A percentile compares a stretch with the other conserved stretches of the same genome.
Evolutionary conservation across 768 basidiomycete genomes (phyloP).

Genomic region (Strobilomyces echinocephalus): DNA sequence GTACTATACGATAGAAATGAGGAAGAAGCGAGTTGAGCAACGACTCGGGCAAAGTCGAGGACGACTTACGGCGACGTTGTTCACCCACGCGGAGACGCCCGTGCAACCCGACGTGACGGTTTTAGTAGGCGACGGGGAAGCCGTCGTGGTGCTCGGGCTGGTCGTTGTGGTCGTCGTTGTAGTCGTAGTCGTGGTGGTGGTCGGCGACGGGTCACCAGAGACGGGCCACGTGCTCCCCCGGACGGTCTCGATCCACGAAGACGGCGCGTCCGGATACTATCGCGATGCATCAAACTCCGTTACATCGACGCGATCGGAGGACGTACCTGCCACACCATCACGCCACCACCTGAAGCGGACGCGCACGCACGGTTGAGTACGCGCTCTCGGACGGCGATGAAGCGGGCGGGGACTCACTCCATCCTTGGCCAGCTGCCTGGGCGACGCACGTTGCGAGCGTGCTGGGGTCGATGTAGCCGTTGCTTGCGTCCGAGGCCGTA

Average conservation of each 20-base stretch:
- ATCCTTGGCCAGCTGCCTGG: constrained; percentile 57
- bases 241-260: constrained; percentile 39
- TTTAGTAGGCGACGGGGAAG: too few relatives aligned
- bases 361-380: not conserved
- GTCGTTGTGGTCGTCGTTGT: too few relatives aligned
- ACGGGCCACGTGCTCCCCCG: constrained; percentile 36
- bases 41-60: too few relatives aligned
- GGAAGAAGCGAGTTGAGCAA: too few relatives aligned
- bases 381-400: not conserved
- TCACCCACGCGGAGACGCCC: too few relatives aligned
- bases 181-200: too few relatives aligned
- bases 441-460: constrained; percentile 56
- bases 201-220: not conserved
- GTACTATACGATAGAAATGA: too few relatives aligned
- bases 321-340: constrained; percentile 42
- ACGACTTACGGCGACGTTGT: too few relatives aligned
- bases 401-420: constrained; percentile 45
- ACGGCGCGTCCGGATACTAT: constrained; percentile 36
- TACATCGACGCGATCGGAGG: too few relatives aligned
- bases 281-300: not conserved
- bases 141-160: too few relatives aligned
- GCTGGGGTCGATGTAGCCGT: constrained; percentile 54
- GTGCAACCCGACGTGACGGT: too few relatives aligned
- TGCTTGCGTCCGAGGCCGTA: constrained; percentile 37
- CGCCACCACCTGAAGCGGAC: constrained; percentile 31